These are phyloP conservation scores for Cystoderma amianthinum DNA, from an alignment of 768 basidiomycete genomes.

Conservation along the genomic window DNA sequence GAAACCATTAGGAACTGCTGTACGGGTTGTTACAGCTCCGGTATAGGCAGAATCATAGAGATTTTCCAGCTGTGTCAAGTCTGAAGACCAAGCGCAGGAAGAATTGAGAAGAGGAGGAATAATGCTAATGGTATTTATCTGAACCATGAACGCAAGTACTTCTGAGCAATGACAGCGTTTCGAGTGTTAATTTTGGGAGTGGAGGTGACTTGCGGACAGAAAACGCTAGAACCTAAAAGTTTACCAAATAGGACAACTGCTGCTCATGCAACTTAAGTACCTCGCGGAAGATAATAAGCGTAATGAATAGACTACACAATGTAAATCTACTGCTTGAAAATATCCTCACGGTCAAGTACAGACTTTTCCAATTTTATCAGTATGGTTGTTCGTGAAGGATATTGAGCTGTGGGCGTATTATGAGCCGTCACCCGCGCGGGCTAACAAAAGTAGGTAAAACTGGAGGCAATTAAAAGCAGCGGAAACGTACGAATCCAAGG, in stretches of 20 bases:
- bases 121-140: constrained; percentile 48
- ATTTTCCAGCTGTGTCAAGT: constrained; percentile 51
- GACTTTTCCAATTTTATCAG: constrained; percentile 93
- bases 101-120: constrained; percentile 69
- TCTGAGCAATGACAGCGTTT: too few species aligned
- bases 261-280: neutral
- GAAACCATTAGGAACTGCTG: constrained; percentile 67
- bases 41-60: constrained; percentile 65
- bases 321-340: constrained; percentile 75
- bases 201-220: too few species aligned
- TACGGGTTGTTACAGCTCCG: constrained; percentile 78
- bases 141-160: constrained; percentile 35
- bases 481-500: constrained; percentile 77
- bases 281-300: neutral
- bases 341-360: constrained; percentile 89
- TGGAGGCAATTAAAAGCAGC: neutral
- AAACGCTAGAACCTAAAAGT: too few species aligned
- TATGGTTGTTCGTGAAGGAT: constrained; percentile 87
- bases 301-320: neutral
- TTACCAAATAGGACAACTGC: too few species aligned
- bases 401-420: constrained; percentile 76
- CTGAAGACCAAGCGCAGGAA: constrained; percentile 79
- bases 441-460: constrained; percentile 30
- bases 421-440: constrained; percentile 97
- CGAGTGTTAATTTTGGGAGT: too few species aligned